Evolutionary conservation across 192 early-diverging fungal genomes (phyloP).

Genomic region (Backusella psychrophila): DNA sequence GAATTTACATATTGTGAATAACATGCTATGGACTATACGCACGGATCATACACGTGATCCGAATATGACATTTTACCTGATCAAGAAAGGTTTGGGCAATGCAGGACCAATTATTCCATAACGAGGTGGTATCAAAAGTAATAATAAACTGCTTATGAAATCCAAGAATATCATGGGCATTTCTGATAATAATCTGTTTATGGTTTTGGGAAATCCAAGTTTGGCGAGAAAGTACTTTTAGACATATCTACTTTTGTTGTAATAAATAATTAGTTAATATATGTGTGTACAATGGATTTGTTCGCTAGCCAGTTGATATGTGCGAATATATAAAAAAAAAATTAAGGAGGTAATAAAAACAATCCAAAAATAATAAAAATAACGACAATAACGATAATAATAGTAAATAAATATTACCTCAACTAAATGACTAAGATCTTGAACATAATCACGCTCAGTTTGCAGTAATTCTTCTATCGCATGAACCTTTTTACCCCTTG

Average conservation of each 20-base stretch:
- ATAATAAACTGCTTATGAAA: constrained; percentile 21
- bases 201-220: constrained; percentile 26
- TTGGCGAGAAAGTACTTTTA: constrained; percentile 12
- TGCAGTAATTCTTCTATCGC: constrained; percentile 30
- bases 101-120: constrained; percentile 5
- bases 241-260: constrained; percentile 10
- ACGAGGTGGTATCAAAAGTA: constrained; percentile 7
- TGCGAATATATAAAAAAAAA: neutral
- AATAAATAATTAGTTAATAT: neutral
- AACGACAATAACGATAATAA: neutral
- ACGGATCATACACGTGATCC: neutral
- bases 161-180: constrained; percentile 16
- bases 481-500: constrained; percentile 19
- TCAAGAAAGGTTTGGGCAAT: constrained; percentile 25
- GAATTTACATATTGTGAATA: neutral
- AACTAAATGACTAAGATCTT: constrained; percentile 24
- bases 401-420: constrained; percentile 16
- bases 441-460: constrained; percentile 31
- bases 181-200: constrained; percentile 16
- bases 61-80: constrained; percentile 15
- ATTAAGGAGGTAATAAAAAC: neutral
- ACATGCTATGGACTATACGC: neutral
- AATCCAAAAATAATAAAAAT: constrained; percentile 4
- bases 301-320: neutral
- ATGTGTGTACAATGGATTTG: neutral